Evolutionary conservation across 2,329 filamentous ascomycete species (phyloP), one percentile per base, ranked within the genome.

Genomic region (Sporothrix luriei): DNA sequence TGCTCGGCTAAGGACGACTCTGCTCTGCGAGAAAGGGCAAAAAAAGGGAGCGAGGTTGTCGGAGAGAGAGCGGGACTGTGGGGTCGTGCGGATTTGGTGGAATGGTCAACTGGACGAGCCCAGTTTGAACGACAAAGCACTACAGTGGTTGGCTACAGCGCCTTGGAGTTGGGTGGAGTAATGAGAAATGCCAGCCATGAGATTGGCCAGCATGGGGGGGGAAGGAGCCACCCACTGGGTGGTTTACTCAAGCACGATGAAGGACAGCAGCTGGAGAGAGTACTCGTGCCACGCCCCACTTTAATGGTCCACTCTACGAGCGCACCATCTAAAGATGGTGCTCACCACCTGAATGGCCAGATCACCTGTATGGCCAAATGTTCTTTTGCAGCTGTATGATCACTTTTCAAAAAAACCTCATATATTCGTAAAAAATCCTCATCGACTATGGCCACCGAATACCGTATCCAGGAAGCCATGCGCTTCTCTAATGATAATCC

Each of bases 101-200:
- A n/a, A 46, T 38, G 21, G 14, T 62, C 21, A 40, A 26, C 43
- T 62, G 38, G 43, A 21, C n/a, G 40, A 19, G 59, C 40, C 13
- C 59, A 62, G n/a, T 62, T 62, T 46, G 59, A 29, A 26, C 26
- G 59, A 46, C 61, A 49, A 33, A 29, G 7, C 51, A 43, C n/a
- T 19, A 59, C 21, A 57, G 61, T 64, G 43, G 61, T 49, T 64
- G 61, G 61, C 59, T 48, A 48, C 21, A 48, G 59, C 21, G 40
- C 21, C 59, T 48, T 26, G 38, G 24, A 19, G 40, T 11, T 26
- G 51, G 57, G 72, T 68, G 71, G 71, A 70, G 69, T 73, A 73
- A 73, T 73, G 71, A 72, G 72, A 73, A 73, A 73, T 73, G 71
- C 52, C 66, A 57, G 52, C 62, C 70, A 61, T 43, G 16, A 72